Base-by-base conservation (phyloP, 1,284 basidiomycete species). In the Malassezia sympodialis region DNA sequence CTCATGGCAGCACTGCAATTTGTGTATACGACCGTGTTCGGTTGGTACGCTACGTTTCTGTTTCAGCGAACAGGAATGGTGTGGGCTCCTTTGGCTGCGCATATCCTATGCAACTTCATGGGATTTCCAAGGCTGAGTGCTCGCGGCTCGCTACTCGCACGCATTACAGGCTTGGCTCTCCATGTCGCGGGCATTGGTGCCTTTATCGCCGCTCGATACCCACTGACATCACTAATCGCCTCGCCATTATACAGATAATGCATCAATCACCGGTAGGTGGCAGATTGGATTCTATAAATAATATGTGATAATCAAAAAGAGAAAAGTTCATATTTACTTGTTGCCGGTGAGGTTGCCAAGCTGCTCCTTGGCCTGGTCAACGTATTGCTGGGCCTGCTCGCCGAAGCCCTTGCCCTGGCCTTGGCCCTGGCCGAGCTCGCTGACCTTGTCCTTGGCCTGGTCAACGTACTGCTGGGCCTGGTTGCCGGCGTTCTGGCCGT, bases 41-140 rank as follows among this genome's bases (percentile, higher is more conserved):
- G 93, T 4, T 88, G 86, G 78, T 87, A 87, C 75, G 85, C 84
- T 17, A 82, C 87, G 7, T 94, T 84, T 73, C 79, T 96, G 26
- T 90, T 88, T 76, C 78, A 96, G 2, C 81, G 87, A 43, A 41
- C 67, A 69, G 76, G 74, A 8, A 75, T 74, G 1, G 62, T 79
- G 68, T 32, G 35, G 17, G 49, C 56, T 11, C 53, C 55, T 4
- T 79, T 90, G 50, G 75, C 80, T 0, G 60, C 28, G 82, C 93
- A 98, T 75, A 77, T 86, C 3, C 90, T 90, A 69, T 96, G 93
- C 78, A 98, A 98, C 72, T 72, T 86, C 42, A 91, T 96, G 88
- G 91, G 91, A 1, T 65, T 91, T n/a, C 89, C 55, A 8, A 45
- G 50, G 15, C 10, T 56, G 14, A 17, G 42, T 12, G 6, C n/a